Evolutionary conservation across 1,284 basidiomycete genomes (phyloP), one percentile per base, ranked within the genome.

Genomic region (Veloboletus limbatus): DNA sequence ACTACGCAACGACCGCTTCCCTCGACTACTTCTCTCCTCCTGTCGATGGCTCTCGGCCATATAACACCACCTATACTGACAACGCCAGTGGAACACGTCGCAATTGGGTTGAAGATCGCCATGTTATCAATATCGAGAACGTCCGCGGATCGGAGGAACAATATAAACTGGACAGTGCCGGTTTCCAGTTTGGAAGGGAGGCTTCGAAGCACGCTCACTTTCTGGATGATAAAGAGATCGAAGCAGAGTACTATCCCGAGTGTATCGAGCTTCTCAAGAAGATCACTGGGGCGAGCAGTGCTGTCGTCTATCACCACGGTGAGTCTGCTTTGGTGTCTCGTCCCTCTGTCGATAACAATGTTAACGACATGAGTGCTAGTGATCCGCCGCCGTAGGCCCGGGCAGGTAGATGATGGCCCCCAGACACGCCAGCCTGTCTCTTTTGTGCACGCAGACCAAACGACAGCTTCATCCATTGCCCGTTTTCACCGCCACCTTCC

Each of bases 401-500:
- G 65, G 9, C 58, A 70, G 36, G 33, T 55, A 13, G 72, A 71
- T 11, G 69, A 72, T 41, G 55, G 64, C 17, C 69, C 73, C 0
- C 48, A 71, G 36, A 76, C 60, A 27, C 72, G 78, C 20, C 76
- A 77, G 58, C 79, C 78, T 0, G 78, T 78, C 17, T 42, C 67
- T 22, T 46, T 50, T 17, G 75, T 72, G 0, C 81, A 81, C 53
- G 73, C 78, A 39, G 79, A 81, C 59, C 78, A 81, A 54, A 81
- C 78, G 0, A 57, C 68, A 2, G 57, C 60, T 6, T 74, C 79
- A 1, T 69, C 79, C 17, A 58, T 63, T 4, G 68, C 65, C 3
- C 75, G 79, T 6, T 76, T 84, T 9, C 69, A 69, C 33, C 71
- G 75, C 6, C 81, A 83, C 53, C 71, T 79, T 16, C 75, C 78